Conservation (phyloP, 441 rosid species). For the Erysimum pusillum region DNA sequence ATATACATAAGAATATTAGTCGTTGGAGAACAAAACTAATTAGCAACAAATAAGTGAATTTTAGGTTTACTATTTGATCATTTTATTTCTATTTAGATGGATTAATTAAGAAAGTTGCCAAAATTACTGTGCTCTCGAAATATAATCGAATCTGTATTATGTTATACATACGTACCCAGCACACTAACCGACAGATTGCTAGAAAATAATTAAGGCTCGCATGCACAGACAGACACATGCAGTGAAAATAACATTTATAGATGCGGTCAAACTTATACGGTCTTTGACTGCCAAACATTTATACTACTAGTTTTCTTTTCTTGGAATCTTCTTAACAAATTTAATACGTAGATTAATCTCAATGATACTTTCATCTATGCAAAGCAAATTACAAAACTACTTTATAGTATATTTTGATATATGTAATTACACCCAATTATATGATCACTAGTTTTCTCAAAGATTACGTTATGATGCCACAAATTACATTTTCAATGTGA, state of each 20-base stretch:
- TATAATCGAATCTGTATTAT: conserved; percentile 4
- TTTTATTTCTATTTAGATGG: background rate
- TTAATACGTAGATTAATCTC: background rate
- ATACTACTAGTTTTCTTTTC: background rate
- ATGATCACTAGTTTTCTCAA: background rate
- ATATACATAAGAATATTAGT: background rate
- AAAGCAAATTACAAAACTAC: no score
- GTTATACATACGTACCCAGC: no score
- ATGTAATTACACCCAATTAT: background rate
- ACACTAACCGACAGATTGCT: conserved; percentile 19
- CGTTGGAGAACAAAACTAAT: background rate
- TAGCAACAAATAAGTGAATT: background rate
- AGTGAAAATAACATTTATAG: background rate
- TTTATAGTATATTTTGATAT: background rate
- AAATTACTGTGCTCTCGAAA: background rate
- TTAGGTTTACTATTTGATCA: background rate
- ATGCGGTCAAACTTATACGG: conserved; percentile 15
- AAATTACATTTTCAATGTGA: background rate
- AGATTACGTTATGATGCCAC: background rate
- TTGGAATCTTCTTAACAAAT: background rate
- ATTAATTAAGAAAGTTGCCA: background rate
- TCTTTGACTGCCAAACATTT: background rate
- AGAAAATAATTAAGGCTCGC: background rate
- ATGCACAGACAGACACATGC: background rate
- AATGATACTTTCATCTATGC: conserved; percentile 7